Evolutionary conservation across 2,329 filamentous ascomycete species (phyloP).

Genomic region (Penicillium crustosum): DNA sequence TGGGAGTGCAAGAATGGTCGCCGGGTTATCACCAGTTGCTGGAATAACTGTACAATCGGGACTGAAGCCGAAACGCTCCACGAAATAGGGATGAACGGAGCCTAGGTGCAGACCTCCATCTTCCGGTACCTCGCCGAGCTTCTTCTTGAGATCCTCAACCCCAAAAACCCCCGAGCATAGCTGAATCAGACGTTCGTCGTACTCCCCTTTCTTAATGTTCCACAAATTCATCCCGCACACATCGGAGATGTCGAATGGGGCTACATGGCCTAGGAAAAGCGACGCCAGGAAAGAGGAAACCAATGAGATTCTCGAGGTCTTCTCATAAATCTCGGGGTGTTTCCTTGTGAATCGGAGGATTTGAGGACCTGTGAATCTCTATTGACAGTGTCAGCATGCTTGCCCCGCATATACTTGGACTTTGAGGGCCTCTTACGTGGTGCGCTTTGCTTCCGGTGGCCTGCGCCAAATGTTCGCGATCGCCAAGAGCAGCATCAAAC

Average conservation of each 20-base stretch:
- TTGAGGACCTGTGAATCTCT: constrained; percentile 97
- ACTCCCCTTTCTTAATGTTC: constrained; percentile 75
- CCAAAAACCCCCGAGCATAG: constrained; percentile 69
- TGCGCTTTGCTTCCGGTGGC: constrained; percentile 90
- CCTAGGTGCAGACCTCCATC: constrained; percentile 82
- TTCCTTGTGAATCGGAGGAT: constrained; percentile 84
- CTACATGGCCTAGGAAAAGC: constrained; percentile 78
- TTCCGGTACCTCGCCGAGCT: constrained; percentile 75
- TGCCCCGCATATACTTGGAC: constrained; percentile 1
- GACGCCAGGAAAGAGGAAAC: constrained; percentile 96
- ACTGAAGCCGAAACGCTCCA: constrained; percentile 73
- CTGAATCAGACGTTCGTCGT: constrained; percentile 72
- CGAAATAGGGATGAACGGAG: constrained; percentile 74
- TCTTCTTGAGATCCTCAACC: constrained; percentile 65
- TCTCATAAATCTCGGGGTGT: constrained; percentile 75
- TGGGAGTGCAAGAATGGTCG: constrained; percentile 88
- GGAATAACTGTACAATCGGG: constrained; percentile 73
- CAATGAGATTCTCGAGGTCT: constrained; percentile 82
- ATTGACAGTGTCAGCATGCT: constrained; percentile 1
- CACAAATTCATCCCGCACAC: constrained; percentile 96
- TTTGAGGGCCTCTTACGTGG: constrained; percentile 62
- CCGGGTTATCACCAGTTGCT: constrained; percentile 94
- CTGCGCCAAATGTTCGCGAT: constrained; percentile 67
- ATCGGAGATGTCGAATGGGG: constrained; percentile 90
- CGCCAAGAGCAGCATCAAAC: constrained; percentile 74